A percentile compares a stretch with the other conserved stretches of the same genome.
Conservation (phyloP, 2,329 filamentous ascomycete genomes). For the Fusarium illudens region DNA sequence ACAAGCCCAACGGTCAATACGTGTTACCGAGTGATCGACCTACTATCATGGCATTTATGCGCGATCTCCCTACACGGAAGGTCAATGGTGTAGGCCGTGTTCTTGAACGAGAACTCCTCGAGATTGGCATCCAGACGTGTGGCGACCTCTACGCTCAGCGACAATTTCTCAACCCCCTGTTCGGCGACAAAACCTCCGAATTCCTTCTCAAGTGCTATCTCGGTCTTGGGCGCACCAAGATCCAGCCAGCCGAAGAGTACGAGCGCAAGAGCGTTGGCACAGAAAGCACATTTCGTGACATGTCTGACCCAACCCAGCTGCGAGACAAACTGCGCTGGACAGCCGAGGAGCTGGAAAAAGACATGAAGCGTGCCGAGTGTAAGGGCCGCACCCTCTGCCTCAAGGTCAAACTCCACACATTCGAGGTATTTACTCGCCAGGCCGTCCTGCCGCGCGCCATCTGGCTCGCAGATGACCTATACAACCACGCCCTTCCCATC, state of each 20-base stretch:
- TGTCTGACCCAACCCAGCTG: constrained; percentile 73
- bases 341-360: constrained; percentile 86
- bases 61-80: constrained; percentile 82
- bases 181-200: constrained; percentile 89
- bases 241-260: constrained; percentile 88
- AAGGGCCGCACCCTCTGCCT: constrained; percentile 91
- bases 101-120: constrained; percentile 87
- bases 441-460: constrained; percentile 77
- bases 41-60: constrained; percentile 87
- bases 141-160: constrained; percentile 85
- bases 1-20: constrained; percentile 96
- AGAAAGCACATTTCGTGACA: constrained; percentile 88
- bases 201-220: constrained; percentile 87
- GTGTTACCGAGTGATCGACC: constrained; percentile 74
- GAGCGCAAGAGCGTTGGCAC: constrained; percentile 95
- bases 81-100: constrained; percentile 96
- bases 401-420: constrained; percentile 94
- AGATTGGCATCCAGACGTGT: constrained; percentile 87
- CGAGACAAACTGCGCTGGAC: constrained; percentile 81
- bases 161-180: constrained; percentile 77
- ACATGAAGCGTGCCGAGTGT: constrained; percentile 79
- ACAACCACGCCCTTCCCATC: constrained; percentile 82
- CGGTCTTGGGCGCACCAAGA: constrained; percentile 83
- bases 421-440: constrained; percentile 89
- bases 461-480: constrained; percentile 79